phyloP scores from a whole-genome alignment of 2,329 filamentous ascomycete genomes.

The Helotiales sp. region DNA sequence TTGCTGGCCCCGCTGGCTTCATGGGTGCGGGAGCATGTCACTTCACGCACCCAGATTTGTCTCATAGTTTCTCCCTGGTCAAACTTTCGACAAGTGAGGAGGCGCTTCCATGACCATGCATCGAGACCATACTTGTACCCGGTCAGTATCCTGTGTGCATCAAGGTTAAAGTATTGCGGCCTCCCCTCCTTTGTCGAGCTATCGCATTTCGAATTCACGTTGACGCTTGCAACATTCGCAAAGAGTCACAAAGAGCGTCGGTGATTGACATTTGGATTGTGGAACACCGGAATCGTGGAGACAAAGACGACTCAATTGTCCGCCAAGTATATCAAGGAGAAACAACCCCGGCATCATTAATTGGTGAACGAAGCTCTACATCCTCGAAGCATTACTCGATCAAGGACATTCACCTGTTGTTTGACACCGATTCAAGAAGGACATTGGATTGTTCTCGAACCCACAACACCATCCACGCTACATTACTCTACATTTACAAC shows the following conservation, averaged over 20 bases:
- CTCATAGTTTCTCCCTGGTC: background rate
- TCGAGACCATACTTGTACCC: background rate
- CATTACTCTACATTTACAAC: background rate
- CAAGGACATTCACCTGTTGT: background rate
- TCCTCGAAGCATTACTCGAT: background rate
- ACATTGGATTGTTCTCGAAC: background rate
- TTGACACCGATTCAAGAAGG: background rate
- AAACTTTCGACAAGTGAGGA: background rate
- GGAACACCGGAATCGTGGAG: background rate
- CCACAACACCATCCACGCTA: background rate
- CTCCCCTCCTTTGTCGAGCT: background rate
- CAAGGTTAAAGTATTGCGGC: background rate
- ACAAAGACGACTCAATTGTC: background rate
- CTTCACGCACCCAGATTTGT: background rate
- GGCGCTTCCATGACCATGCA: background rate
- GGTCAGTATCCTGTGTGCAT: background rate
- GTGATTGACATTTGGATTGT: background rate
- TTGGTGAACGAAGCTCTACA: background rate
- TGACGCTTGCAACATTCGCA: background rate
- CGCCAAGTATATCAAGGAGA: background rate
- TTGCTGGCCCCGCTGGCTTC: background rate
- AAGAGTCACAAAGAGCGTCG: background rate
- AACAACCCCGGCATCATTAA: background rate
- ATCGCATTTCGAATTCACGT: background rate
- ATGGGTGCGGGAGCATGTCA: background rate